Percentiles rank a stretch among this genome's conserved stretches.
phyloP scores from a whole-genome alignment of 208 protist species.

The Sergeia podlipaevii region DNA sequence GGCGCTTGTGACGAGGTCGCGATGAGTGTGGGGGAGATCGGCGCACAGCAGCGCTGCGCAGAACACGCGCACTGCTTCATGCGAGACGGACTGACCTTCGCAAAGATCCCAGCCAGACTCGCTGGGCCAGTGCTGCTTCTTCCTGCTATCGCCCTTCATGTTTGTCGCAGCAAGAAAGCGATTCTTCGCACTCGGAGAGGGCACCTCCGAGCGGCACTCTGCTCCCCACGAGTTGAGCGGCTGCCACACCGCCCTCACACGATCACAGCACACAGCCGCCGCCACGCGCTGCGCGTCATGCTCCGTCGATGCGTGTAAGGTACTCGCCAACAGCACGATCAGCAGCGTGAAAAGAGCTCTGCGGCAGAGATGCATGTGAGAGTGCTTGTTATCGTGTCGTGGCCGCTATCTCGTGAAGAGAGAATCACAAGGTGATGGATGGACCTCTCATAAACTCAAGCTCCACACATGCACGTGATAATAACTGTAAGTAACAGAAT shows the following conservation, averaged over 20 bases:
- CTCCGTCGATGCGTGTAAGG: background rate
- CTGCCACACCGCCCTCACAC: slow-evolving; percentile 23
- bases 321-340: no score
- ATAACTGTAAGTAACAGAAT: no score
- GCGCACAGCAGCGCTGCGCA: slow-evolving; percentile 21
- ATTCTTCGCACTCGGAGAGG: background rate
- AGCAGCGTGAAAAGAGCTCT: no score
- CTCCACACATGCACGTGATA: no score
- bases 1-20: slow-evolving; percentile 18
- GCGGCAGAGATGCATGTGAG: no score
- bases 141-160: background rate
- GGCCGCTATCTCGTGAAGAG: no score
- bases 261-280: slow-evolving; percentile 27
- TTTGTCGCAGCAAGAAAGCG: slow-evolving; percentile 1
- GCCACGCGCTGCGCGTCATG: slow-evolving; percentile 10
- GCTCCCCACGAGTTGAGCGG: slow-evolving; percentile 13
- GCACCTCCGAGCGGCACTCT: slow-evolving; percentile 15
- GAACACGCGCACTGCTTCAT: slow-evolving; percentile 12
- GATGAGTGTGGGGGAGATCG: slow-evolving; percentile 24
- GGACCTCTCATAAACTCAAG: no score
- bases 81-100: slow-evolving; percentile 11
- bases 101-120: slow-evolving; percentile 2
- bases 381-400: no score
- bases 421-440: no score
- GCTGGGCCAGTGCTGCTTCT: background rate